Conservation (phyloP, 2,329 filamentous ascomycete species). For the Xylaria sp. region DNA sequence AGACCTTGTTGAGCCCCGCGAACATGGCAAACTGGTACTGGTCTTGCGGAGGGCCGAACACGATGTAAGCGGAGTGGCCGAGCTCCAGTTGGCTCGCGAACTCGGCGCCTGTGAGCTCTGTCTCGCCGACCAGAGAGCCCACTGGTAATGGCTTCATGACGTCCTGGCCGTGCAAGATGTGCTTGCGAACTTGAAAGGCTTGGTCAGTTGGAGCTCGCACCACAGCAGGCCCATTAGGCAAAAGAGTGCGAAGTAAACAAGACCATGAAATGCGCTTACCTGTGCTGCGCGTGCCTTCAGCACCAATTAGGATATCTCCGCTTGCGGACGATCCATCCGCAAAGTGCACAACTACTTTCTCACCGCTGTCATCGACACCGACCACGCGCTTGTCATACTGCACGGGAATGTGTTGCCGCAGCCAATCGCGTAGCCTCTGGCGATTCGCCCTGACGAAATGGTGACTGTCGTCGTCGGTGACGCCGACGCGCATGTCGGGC, state of each 20-base stretch:
- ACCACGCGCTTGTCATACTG: slow-evolving; percentile 15
- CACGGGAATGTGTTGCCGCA: not conserved
- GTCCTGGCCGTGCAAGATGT: slow-evolving; percentile 11
- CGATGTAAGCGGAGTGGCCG: slow-evolving; percentile 15
- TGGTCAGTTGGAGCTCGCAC: not conserved
- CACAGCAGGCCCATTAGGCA: not conserved
- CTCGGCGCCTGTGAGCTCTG: slow-evolving; percentile 6
- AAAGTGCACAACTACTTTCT: slow-evolving; percentile 36
- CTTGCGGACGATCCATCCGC: slow-evolving; percentile 42
- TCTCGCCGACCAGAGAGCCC: slow-evolving; percentile 16
- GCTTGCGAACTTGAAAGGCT: slow-evolving; percentile 8
- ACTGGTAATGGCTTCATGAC: slow-evolving; percentile 15
- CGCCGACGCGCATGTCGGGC: slow-evolving; percentile 2
- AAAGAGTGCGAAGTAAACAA: not conserved
- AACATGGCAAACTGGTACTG: slow-evolving; percentile 18
- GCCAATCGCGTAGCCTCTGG: slow-evolving; percentile 13
- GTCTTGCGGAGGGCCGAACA: slow-evolving; percentile 9
- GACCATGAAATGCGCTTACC: slow-evolving; percentile 33
- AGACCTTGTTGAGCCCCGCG: slow-evolving; percentile 18
- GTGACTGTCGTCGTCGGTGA: not conserved
- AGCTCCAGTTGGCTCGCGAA: slow-evolving; percentile 16
- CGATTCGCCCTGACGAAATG: slow-evolving; percentile 37
- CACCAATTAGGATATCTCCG: slow-evolving; percentile 46
- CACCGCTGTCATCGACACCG: not conserved
- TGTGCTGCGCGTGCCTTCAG: slow-evolving; percentile 45